phyloP scores from a whole-genome alignment of 129 eudicot genomes.

The Pittosporum tobira region DNA sequence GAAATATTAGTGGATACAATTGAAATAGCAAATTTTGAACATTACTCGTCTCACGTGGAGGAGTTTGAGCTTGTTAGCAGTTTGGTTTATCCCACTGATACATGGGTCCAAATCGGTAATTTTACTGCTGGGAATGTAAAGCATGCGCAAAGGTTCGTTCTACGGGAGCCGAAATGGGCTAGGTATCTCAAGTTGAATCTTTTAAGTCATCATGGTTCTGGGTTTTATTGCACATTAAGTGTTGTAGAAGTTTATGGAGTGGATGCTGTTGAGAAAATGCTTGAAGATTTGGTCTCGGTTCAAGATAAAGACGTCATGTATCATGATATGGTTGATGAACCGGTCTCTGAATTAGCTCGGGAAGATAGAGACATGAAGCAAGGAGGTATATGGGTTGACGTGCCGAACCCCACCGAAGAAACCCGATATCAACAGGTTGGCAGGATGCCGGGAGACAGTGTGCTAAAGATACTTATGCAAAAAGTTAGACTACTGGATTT shows the following conservation, averaged over 20 bases:
- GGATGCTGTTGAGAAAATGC: slow-evolving; percentile 96
- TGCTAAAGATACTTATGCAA: slow-evolving; percentile 94
- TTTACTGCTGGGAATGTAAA: slow-evolving; percentile 87
- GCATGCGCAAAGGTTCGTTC: slow-evolving; percentile 71
- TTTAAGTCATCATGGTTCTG: slow-evolving; percentile 81
- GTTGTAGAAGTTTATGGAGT: slow-evolving; percentile 86
- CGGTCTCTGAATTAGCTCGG: slow-evolving; percentile 20
- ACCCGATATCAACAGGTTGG: slow-evolving; percentile 61
- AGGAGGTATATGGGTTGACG: slow-evolving; percentile 31
- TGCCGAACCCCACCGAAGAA: slow-evolving; percentile 72
- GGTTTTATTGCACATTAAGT: slow-evolving; percentile 90
- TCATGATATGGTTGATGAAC: slow-evolving; percentile 24
- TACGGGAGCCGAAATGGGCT: slow-evolving; percentile 88
- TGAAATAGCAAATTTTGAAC: slow-evolving; percentile 89
- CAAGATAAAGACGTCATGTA: slow-evolving; percentile 48
- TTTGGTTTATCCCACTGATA: slow-evolving; percentile 76
- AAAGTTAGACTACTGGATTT: slow-evolving; percentile 79
- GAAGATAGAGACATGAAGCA: slow-evolving; percentile 35
- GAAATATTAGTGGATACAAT: slow-evolving; percentile 89
- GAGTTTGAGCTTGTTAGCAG: slow-evolving; percentile 89
- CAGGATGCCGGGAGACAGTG: slow-evolving; percentile 97
- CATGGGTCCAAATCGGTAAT: slow-evolving; percentile 85
- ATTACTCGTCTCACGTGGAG: slow-evolving; percentile 76
- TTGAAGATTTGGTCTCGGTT: slow-evolving; percentile 77
- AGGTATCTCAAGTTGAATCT: slow-evolving; percentile 74